phyloP scores from a whole-genome alignment of 371 early-diverging fungal species.

The Saksenaea oblongispora region DNA sequence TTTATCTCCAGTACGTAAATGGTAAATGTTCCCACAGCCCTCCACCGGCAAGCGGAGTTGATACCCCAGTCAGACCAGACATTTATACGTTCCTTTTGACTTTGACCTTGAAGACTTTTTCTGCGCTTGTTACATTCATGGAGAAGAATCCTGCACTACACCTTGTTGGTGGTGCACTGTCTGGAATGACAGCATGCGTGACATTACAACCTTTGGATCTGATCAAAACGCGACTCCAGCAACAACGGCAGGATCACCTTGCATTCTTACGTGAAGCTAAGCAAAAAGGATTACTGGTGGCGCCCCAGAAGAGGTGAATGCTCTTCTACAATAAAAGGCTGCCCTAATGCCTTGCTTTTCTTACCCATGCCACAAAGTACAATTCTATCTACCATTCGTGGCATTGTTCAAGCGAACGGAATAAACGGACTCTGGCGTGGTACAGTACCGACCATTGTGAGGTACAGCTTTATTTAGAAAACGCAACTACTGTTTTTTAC shows the following conservation, averaged over 20 bases:
- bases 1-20: not conserved
- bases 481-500: not conserved
- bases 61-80: not conserved
- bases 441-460: constrained; percentile 78
- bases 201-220: constrained; percentile 92
- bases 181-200: constrained; percentile 81
- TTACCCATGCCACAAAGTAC: constrained; percentile 40
- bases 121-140: not conserved
- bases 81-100: not conserved
- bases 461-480: constrained; percentile 46
- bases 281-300: constrained; percentile 28
- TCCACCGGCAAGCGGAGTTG: not conserved
- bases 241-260: constrained; percentile 59
- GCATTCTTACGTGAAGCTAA: constrained; percentile 52
- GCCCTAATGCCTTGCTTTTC: constrained; percentile 1
- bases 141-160: constrained; percentile 50
- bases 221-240: constrained; percentile 85
- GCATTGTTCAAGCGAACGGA: constrained; percentile 64
- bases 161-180: constrained; percentile 77
- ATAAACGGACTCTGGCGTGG: constrained; percentile 91
- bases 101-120: not conserved
- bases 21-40: not conserved
- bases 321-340: constrained; percentile 3
- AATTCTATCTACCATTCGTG: constrained; percentile 55
- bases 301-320: constrained; percentile 32